Evolutionary conservation across 2,329 filamentous ascomycete species (phyloP).

Genomic region (Neurospora sp.): DNA sequence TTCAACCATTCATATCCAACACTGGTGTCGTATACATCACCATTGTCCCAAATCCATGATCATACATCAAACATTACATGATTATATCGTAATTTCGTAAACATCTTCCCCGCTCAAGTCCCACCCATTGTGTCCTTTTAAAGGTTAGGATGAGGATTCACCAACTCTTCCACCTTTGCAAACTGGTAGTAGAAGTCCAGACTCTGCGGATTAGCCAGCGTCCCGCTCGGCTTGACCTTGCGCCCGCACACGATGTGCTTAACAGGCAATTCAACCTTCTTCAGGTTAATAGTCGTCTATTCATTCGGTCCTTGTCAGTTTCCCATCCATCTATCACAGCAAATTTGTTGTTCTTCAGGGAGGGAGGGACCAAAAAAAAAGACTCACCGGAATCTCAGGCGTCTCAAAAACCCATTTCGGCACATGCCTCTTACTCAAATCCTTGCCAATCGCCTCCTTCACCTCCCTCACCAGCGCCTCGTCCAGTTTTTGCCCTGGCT

Average conservation of each 20-base stretch:
- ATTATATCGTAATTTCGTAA: background rate
- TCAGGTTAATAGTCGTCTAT: constrained; percentile 70
- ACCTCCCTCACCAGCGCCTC: constrained; percentile 44
- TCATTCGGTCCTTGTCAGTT: constrained; percentile 13
- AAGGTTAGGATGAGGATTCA: constrained; percentile 8
- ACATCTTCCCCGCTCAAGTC: background rate
- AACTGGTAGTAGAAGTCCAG: constrained; percentile 74
- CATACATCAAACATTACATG: background rate
- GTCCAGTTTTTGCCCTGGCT: constrained; percentile 45
- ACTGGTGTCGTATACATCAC: background rate
- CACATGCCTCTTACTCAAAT: constrained; percentile 63
- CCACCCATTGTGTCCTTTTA: background rate
- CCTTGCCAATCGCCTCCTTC: constrained; percentile 53
- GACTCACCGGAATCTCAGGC: constrained; percentile 65
- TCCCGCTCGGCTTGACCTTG: constrained; percentile 64
- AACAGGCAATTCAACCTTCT: constrained; percentile 76
- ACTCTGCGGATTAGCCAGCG: constrained; percentile 65
- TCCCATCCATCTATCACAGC: too few species aligned
- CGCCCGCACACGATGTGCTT: constrained; percentile 76
- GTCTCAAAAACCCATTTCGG: constrained; percentile 72
- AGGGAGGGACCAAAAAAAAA: background rate
- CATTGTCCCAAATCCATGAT: background rate
- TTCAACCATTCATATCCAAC: background rate
- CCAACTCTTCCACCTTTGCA: constrained; percentile 56
- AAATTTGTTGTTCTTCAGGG: too few species aligned